phyloP scores from a whole-genome alignment of 495 filamentous ascomycete species.

The Mytilinidion resinicola region DNA sequence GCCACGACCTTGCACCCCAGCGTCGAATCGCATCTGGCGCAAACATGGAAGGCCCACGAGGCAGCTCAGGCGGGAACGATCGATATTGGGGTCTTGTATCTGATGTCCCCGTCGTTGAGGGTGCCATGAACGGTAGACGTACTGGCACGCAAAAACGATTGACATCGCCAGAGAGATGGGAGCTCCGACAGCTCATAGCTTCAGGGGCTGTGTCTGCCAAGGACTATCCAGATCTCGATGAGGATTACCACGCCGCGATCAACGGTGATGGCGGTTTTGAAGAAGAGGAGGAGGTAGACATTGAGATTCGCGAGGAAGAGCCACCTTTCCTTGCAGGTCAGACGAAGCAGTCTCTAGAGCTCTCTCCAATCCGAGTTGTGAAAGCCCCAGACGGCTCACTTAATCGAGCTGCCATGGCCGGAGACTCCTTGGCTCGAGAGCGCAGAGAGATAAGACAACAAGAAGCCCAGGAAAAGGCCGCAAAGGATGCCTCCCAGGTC shows the following conservation, averaged over 20 bases:
- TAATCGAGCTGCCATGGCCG: conserved; percentile 91
- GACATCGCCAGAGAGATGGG: conserved; percentile 95
- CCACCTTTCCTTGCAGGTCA: conserved; percentile 94
- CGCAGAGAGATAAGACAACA: conserved; percentile 81
- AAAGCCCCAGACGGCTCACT: conserved; percentile 96
- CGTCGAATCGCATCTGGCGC: conserved; percentile 81
- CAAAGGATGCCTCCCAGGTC: conserved; percentile 68
- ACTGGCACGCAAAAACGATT: conserved; percentile 73
- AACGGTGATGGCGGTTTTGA: conserved; percentile 84
- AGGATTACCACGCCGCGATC: conserved; percentile 84
- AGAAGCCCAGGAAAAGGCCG: conserved; percentile 77
- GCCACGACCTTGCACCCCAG: conserved; percentile 75
- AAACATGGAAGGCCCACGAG: conserved; percentile 77
- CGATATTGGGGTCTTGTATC: conserved; percentile 55
- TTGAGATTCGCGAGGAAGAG: conserved; percentile 92
- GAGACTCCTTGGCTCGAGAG: conserved; percentile 84
- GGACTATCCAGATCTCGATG: conserved; percentile 91
- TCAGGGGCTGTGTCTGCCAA: conserved; percentile 84
- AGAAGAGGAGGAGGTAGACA: conserved; percentile 94
- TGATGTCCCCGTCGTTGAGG: conserved; percentile 61
- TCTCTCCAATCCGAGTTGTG: conserved; percentile 91
- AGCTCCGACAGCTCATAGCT: conserved; percentile 92
- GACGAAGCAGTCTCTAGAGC: conserved; percentile 88
- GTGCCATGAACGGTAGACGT: conserved; percentile 47
- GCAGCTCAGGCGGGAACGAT: conserved; percentile 37